Evolutionary conservation across 768 basidiomycete species (phyloP).

Genomic region (Xerocomus spinulosus): DNA sequence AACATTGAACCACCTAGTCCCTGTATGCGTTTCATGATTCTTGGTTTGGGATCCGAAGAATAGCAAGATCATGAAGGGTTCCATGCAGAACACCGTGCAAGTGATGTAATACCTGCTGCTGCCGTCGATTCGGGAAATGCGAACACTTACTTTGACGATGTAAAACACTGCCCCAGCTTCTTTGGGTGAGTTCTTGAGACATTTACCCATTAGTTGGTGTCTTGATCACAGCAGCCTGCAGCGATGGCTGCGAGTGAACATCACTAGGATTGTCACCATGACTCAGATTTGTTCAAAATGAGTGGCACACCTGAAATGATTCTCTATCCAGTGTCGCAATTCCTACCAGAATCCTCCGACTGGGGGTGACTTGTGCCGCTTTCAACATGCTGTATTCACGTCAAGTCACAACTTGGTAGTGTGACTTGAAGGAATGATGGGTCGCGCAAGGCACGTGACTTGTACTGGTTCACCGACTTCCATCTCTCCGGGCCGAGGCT

Average conservation of each 20-base stretch:
- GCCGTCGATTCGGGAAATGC: background rate
- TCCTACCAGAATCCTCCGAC: no score
- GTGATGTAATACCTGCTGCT: background rate
- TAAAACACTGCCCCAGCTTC: constrained; percentile 12
- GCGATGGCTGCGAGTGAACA: no score
- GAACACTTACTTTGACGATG: background rate
- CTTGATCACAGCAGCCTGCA: background rate
- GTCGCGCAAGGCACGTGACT: background rate
- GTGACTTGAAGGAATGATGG: no score
- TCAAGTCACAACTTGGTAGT: no score
- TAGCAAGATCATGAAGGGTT: background rate
- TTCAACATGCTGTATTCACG: no score
- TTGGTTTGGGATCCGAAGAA: background rate
- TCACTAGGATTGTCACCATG: no score
- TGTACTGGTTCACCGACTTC: no score
- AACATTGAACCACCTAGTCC: background rate
- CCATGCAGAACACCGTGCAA: background rate
- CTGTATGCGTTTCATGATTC: background rate
- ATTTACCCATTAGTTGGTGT: background rate
- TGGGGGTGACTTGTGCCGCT: no score
- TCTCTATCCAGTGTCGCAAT: no score
- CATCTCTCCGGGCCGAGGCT: no score
- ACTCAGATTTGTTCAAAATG: no score
- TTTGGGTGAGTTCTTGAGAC: background rate
- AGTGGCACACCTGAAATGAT: no score